These are phyloP conservation scores for Dictyostelium citrinum DNA, from an alignment of 78 protist species.

Conservation along the genomic window DNA sequence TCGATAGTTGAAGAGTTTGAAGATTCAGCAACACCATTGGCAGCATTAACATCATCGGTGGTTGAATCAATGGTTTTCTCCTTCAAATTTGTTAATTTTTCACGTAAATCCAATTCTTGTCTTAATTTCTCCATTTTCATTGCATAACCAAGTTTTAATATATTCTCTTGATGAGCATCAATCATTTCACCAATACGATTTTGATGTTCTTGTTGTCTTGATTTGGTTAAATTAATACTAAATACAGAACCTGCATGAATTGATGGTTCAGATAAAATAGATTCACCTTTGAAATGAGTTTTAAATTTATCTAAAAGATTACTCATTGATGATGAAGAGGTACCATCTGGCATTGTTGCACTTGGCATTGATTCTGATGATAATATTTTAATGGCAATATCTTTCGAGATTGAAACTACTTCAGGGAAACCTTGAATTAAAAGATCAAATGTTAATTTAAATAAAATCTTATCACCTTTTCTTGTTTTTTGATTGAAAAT, in stretches of 20 bases:
- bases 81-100: slow-evolving; percentile 8
- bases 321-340: slow-evolving; percentile 35
- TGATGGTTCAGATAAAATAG: slow-evolving; percentile 31
- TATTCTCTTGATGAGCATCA: slow-evolving; percentile 62
- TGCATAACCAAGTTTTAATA: slow-evolving; percentile 46
- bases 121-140: slow-evolving; percentile 65
- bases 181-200: slow-evolving; percentile 70
- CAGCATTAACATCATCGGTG: neutral
- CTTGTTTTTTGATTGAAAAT: slow-evolving; percentile 49
- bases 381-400: slow-evolving; percentile 38
- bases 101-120: slow-evolving; percentile 64
- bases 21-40: neutral
- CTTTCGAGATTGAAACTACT: slow-evolving; percentile 14
- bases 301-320: slow-evolving; percentile 52
- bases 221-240: slow-evolving; percentile 48
- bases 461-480: slow-evolving; percentile 54
- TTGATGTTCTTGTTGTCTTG: slow-evolving; percentile 55
- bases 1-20: neutral
- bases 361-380: slow-evolving; percentile 12
- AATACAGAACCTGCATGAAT: slow-evolving; percentile 70
- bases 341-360: neutral
- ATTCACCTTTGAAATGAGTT: slow-evolving; percentile 71
- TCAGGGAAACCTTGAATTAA: slow-evolving; percentile 20
- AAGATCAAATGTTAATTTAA: slow-evolving; percentile 13
- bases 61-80: neutral